Evolutionary conservation across 768 basidiomycete species (phyloP), one percentile per base, ranked within the genome.

Genomic region (Mycena chlorophos): DNA sequence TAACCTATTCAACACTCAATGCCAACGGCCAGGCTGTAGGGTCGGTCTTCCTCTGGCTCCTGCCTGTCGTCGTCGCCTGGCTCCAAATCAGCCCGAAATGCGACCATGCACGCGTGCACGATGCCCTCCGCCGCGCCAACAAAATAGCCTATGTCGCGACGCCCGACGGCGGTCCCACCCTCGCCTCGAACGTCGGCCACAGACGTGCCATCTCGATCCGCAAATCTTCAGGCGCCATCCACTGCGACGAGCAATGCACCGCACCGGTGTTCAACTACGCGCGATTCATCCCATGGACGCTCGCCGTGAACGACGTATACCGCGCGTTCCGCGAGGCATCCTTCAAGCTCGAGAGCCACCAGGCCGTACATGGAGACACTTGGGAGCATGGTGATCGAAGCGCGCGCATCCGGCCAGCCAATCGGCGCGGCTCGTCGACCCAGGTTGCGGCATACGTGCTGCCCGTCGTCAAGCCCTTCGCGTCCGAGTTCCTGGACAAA

Each of bases 21-120:
- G 63, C 69, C 2, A 73, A 66, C n/a, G 78, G 76, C 0, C 67
- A 76, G 26, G 72, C 64, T 13, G 73, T 73, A 2, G 75, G 74
- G 0, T 73, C 72, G n/a, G 45, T 42, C 19, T 51, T 40, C 39
- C 26, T 56, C 3, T 56, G 55, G 55, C 49, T 56, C 0, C 43
- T 56, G 1, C 55, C 55, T 13, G 20, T 51, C 31, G 49, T 56
- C n/a, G 45, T 51, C 16, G 73, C 77, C 0, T 78, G 77, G 76
- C 65, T 79, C 22, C 64, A 71, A 38, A 62, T 77, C 13, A 71
- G 71, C 1, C 76, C 76, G 0, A 76, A 75, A 60, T 78, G 71
- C 42, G 71, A 76, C 51, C 63, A 63, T 10, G 19, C 17, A 2
- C 72, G 71, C 5, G 52, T 77, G 8, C 46, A 43, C 22, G 52